Evolutionary conservation across 2,329 filamentous ascomycete species (phyloP), one percentile per base, ranked within the genome.

Genomic region (Malbranchea zuffiana): DNA sequence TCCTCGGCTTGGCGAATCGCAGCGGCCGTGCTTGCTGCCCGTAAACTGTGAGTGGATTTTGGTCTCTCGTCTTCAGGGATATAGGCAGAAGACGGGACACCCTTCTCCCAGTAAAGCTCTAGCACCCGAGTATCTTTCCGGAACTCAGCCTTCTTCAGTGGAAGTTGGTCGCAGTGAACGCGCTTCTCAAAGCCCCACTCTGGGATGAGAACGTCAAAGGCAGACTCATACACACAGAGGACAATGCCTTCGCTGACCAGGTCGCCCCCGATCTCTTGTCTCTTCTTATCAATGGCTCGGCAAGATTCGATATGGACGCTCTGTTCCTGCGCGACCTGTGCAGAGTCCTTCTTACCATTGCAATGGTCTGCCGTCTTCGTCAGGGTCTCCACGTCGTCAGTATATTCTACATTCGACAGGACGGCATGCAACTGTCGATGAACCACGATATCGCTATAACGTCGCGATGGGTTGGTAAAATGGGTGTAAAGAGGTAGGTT

Each of bases 71-170:
- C 90, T 56, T 98, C 90, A 2, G 90, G 90, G 35, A 98, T 80
- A 51, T 92, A 98, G 2, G 87, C 83, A 28, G 88, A 95, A 45
- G 87, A 96, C 18, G 88, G 85, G 5, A 96, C 86, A 31, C 90
- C 90, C 74, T 96, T 98, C 77, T 98, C 90, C 90, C 90, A 98
- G 71, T 95, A 98, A 11, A 98, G 74, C 64, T 98, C 90, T 31
- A 98, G 72, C 19, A 96, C 76, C 39, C 90, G 78, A 66, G 87
- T 84, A 57, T 93, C 86, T 71, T 96, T 96, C 62, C 92, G 79
- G 65, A 90, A 98, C 58, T 98, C 90, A n/a, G 90, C 90, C 71
- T 98, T 98, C 74, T 96, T 77, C 49, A 98, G 68, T 19, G 90
- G 90, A 56, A 98, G 71, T 68, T 98, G 90, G 56, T 98, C 90